Evolutionary conservation across 306 rosid species (phyloP), one percentile per base, ranked within the genome.

Genomic region (Quercus robur): DNA sequence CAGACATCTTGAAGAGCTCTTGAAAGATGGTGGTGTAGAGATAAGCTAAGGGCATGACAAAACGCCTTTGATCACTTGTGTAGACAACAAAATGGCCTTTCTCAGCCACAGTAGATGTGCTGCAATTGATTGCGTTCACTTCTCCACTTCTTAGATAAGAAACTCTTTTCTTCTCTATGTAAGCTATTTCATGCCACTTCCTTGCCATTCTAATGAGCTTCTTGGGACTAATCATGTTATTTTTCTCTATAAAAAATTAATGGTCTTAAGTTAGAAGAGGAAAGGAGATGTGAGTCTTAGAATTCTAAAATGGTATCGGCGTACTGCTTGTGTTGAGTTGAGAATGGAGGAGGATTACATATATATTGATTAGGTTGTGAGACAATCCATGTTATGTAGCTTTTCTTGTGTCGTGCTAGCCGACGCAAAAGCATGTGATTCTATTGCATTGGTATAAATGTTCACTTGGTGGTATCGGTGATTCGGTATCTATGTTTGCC

Each of bases 61-160:
- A 85, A 25, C 81, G 75, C 20, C 20, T 56, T 12, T 81, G 69
- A 38, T 81, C 85, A 3, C 56, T 28, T 2, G 76, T 78, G 78
- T 85, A 85, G 35, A 72, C 51, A 4, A 82, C 78, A 69, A 82
- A 85, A n/a, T 68, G 71, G 14, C 84, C 86, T 64, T 68, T 79
- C 0, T 58, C 74, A 1, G 78, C 80, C 68, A 62, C 54, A 18
- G 6, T 41, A 20, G 52, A 10, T 46, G 79, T 63, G 38, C 3
- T 49, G 14, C 62, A 20, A 55, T 28, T 25, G 1, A 5, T 28
- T 46, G 7, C 33, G 14, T 17, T 57, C 9, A 15, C 5, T 14
- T 30, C 0, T 4, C 10, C 64, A 26, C 56, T 51, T 21, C 3
- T 67, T 5, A 25, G 55, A 33, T 19, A 25, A 10, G 74, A 38